Evolutionary conservation across 1,284 basidiomycete species (phyloP).

Genomic region (Cystobasidium pallidum): DNA sequence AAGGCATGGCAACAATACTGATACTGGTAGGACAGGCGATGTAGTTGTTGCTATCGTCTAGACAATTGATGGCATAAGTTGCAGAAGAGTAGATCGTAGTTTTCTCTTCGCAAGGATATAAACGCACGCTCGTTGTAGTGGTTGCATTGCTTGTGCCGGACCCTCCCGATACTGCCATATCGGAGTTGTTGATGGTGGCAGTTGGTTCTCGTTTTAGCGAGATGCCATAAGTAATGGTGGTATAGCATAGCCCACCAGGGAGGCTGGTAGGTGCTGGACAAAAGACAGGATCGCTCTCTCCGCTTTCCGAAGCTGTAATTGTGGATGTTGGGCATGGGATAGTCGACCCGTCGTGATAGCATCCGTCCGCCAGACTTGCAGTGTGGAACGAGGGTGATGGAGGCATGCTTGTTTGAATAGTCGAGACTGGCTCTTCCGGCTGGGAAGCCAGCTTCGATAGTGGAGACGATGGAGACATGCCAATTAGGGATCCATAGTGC

Average conservation of each 20-base stretch:
- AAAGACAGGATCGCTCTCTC: slow-evolving; percentile 7
- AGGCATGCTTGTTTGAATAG: slow-evolving; percentile 18
- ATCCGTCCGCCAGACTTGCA: not conserved
- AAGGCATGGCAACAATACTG: not conserved
- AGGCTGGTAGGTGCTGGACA: slow-evolving; percentile 10
- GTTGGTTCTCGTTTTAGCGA: not conserved
- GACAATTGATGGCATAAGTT: slow-evolving; percentile 13
- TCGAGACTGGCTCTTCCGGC: slow-evolving; percentile 4
- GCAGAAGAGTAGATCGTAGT: not conserved
- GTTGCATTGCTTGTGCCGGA: not conserved
- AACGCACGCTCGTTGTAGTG: slow-evolving; percentile 4
- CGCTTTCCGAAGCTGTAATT: not conserved
- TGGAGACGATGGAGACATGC: not conserved
- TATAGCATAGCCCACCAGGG: slow-evolving; percentile 6
- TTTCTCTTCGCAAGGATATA: slow-evolving; percentile 11
- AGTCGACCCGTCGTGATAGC: not conserved
- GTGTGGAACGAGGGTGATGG: not conserved
- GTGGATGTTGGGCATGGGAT: not conserved
- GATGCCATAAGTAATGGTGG: not conserved
- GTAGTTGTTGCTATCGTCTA: not conserved
- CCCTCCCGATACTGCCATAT: not conserved
- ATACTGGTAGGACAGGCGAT: not conserved
- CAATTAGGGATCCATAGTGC: not conserved
- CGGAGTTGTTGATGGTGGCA: not conserved
- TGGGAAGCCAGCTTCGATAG: slow-evolving; percentile 2